Percentiles rank a stretch among this genome's conserved stretches.
These are phyloP conservation scores for Trichoderma guizhouense DNA, from an alignment of 2,329 filamentous ascomycete species.

Conservation along the genomic window DNA sequence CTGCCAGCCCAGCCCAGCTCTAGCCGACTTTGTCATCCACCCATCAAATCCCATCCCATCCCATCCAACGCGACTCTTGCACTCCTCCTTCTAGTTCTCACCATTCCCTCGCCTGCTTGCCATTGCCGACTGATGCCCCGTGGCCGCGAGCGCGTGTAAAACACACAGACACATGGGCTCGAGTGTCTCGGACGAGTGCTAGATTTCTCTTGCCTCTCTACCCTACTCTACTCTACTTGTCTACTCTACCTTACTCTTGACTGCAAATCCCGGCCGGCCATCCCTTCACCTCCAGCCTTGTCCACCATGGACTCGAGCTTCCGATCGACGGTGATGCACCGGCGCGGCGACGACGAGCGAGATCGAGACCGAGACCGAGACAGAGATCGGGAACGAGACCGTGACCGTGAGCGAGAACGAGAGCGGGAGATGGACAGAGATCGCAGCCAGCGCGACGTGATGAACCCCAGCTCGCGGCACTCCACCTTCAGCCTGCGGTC, in stretches of 20 bases:
- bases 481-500: constrained; percentile 49
- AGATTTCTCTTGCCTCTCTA: background rate
- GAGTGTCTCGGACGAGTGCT: background rate
- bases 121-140: background rate
- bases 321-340: constrained; percentile 49
- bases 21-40: constrained; percentile 2
- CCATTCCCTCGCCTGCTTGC: background rate
- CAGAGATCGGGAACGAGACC: constrained; percentile 34
- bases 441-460: constrained; percentile 42
- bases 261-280: background rate
- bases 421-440: constrained; percentile 22
- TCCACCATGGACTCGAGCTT: constrained; percentile 46
- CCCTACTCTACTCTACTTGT: too few species aligned
- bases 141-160: constrained; percentile 3
- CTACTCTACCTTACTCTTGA: background rate
- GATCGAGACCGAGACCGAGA: constrained; percentile 35
- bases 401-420: constrained; percentile 1
- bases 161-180: constrained; percentile 9
- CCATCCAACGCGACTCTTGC: background rate
- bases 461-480: constrained; percentile 41
- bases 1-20: constrained; percentile 15
- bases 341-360: constrained; percentile 37
- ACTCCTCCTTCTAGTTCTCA: background rate
- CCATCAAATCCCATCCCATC: background rate
- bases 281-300: background rate